Evolutionary conservation across 192 early-diverging fungal species (phyloP).

Genomic region (Coemansia sp.): DNA sequence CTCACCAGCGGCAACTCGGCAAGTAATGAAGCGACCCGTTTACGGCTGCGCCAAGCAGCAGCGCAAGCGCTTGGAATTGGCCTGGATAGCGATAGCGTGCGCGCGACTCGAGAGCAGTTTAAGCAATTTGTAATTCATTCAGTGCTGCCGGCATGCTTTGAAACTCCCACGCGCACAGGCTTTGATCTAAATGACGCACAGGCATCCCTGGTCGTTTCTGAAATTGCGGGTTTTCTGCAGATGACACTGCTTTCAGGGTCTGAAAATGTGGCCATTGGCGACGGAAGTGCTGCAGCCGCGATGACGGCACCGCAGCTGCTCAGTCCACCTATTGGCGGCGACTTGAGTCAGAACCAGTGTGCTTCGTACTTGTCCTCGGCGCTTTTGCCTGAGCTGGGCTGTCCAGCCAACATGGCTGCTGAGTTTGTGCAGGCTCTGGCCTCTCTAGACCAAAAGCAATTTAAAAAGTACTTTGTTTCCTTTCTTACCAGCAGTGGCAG

Average conservation of each 20-base stretch:
- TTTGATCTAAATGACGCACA: slow-evolving; percentile 79
- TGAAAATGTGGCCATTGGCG: slow-evolving; percentile 26
- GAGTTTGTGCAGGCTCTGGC: slow-evolving; percentile 75
- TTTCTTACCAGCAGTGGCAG: slow-evolving; percentile 25
- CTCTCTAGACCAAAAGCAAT: slow-evolving; percentile 62
- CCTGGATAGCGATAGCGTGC: slow-evolving; percentile 17
- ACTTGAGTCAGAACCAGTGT: slow-evolving; percentile 43
- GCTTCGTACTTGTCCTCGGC: slow-evolving; percentile 35
- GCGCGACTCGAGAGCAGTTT: slow-evolving; percentile 53
- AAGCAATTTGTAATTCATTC: slow-evolving; percentile 73
- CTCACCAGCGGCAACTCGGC: slow-evolving; percentile 17
- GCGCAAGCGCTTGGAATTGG: slow-evolving; percentile 25
- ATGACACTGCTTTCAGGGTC: slow-evolving; percentile 47
- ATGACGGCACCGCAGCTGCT: slow-evolving; percentile 34
- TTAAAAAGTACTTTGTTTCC: slow-evolving; percentile 66
- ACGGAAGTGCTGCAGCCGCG: slow-evolving; percentile 19
- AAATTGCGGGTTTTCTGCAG: slow-evolving; percentile 53
- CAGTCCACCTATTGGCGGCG: slow-evolving; percentile 30
- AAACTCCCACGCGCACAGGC: slow-evolving; percentile 67
- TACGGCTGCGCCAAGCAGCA: slow-evolving; percentile 26
- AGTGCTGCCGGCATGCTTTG: slow-evolving; percentile 73
- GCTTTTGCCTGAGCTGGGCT: slow-evolving; percentile 50
- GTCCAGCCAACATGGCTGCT: slow-evolving; percentile 60
- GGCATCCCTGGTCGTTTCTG: slow-evolving; percentile 61
- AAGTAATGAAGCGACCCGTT: slow-evolving; percentile 3